These are phyloP conservation scores for Epichloe typhina DNA, from an alignment of 2,329 filamentous ascomycete genomes.

Conservation along the genomic window DNA sequence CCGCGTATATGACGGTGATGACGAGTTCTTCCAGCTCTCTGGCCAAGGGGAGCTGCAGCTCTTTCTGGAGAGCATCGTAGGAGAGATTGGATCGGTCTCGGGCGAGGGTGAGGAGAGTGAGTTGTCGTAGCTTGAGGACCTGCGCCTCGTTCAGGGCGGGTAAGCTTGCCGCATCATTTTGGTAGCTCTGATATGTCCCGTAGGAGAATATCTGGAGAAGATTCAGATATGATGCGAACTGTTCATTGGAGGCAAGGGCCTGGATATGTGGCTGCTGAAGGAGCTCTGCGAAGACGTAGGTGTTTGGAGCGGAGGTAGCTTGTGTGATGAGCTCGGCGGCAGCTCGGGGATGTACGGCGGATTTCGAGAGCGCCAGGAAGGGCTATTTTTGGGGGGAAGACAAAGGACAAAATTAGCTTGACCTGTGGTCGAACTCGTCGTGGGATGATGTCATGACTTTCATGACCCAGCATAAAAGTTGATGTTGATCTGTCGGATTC, in stretches of 20 bases:
- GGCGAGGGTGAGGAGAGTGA: constrained; percentile 75
- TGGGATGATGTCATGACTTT: not conserved
- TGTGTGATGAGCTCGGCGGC: constrained; percentile 75
- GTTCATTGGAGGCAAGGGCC: constrained; percentile 46
- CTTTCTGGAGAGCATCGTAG: constrained; percentile 54
- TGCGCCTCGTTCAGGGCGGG: constrained; percentile 63
- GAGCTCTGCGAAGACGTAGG: constrained; percentile 91
- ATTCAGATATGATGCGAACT: constrained; percentile 50
- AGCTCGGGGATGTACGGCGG: constrained; percentile 69
- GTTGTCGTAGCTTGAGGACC: constrained; percentile 73
- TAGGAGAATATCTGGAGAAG: constrained; percentile 84
- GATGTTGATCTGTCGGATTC: not conserved
- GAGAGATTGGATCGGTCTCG: constrained; percentile 53
- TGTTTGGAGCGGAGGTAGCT: constrained; percentile 80
- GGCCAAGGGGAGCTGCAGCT: constrained; percentile 52
- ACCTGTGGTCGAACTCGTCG: not conserved
- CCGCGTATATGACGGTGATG: constrained; percentile 76
- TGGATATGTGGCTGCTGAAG: constrained; percentile 70
- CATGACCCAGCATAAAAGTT: not conserved
- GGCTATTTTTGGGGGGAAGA: constrained; percentile 40
- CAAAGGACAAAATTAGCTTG: constrained; percentile 8
- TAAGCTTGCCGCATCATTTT: constrained; percentile 31
- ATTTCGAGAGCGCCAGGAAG: constrained; percentile 81
- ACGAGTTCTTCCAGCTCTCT: constrained; percentile 75
- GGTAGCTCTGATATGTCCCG: constrained; percentile 74